Evolutionary conservation across 2,329 filamentous ascomycete species (phyloP).

Genomic region (Byssoonygena ceratinophila): DNA sequence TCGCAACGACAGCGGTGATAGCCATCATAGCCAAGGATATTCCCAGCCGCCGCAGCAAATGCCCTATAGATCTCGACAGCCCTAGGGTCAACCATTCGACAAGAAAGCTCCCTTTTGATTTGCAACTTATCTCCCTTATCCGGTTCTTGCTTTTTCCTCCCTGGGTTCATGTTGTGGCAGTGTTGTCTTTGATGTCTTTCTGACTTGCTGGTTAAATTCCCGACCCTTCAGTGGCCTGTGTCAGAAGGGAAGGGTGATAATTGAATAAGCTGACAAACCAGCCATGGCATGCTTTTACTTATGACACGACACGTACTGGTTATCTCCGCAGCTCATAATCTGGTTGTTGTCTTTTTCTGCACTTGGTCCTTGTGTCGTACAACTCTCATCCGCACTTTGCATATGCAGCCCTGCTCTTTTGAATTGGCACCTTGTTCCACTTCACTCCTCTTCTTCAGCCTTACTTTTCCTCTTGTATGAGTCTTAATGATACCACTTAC

Average conservation of each 20-base stretch:
- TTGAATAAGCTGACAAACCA: background rate
- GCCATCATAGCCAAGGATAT: conserved; percentile 24
- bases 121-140: background rate
- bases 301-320: background rate
- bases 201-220: background rate
- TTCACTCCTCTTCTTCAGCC: conserved; percentile 10
- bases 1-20: conserved; percentile 22
- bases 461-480: conserved; percentile 4
- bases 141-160: too few relatives aligned
- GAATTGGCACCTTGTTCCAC: conserved; percentile 1
- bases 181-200: background rate
- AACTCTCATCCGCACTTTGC: conserved; percentile 13
- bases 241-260: background rate
- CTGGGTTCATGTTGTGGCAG: background rate
- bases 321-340: background rate
- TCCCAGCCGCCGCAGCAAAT: conserved; percentile 24
- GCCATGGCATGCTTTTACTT: background rate
- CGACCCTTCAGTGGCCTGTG: background rate
- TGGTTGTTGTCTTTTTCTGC: conserved; percentile 15
- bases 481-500: conserved; percentile 10
- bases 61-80: conserved; percentile 29
- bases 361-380: conserved; percentile 16
- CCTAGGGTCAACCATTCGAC: background rate
- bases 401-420: conserved; percentile 2
- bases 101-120: background rate